Conservation (phyloP, 1,139 yeast species). For the Yamadazyma diddensiae region DNA sequence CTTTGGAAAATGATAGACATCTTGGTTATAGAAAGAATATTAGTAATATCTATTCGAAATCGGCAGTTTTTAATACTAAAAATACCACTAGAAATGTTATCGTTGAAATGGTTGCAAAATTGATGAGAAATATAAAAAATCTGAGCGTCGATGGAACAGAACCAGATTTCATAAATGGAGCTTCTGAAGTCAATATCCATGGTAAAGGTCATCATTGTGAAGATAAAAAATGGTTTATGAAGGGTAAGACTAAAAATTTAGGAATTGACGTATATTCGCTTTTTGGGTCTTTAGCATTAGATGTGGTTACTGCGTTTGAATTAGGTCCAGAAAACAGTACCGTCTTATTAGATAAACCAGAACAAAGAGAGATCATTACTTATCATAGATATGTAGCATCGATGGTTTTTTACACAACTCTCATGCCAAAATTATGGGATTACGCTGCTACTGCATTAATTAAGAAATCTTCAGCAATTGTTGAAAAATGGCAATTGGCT, state of each 20-base stretch:
- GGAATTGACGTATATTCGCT: constrained; percentile 58
- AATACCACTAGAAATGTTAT: constrained; percentile 27
- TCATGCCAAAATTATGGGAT: constrained; percentile 54
- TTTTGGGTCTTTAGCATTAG: constrained; percentile 72
- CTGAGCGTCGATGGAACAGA: constrained; percentile 31
- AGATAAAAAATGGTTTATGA: constrained; percentile 31
- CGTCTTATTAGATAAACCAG: constrained; percentile 33
- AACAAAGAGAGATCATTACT: constrained; percentile 41
- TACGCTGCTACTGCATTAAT: constrained; percentile 46
- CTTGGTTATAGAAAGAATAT: constrained; percentile 47
- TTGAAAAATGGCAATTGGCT: constrained; percentile 50
- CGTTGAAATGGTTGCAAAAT: constrained; percentile 22
- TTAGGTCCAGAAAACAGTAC: constrained; percentile 52
- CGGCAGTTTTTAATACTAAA: constrained; percentile 31
- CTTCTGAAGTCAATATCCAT: constrained; percentile 28
- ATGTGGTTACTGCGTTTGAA: constrained; percentile 61
- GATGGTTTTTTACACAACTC: constrained; percentile 70
- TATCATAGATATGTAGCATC: constrained; percentile 56
- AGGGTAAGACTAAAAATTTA: constrained; percentile 20
- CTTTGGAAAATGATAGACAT: constrained; percentile 49
- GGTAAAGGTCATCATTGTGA: constrained; percentile 31
- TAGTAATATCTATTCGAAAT: constrained; percentile 49
- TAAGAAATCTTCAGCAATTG: constrained; percentile 33
- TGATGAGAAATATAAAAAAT: constrained; percentile 25
- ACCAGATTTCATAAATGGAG: constrained; percentile 36